Base-by-base conservation (phyloP, 768 basidiomycete species). In the Hygrophoropsis aurantiaca region DNA sequence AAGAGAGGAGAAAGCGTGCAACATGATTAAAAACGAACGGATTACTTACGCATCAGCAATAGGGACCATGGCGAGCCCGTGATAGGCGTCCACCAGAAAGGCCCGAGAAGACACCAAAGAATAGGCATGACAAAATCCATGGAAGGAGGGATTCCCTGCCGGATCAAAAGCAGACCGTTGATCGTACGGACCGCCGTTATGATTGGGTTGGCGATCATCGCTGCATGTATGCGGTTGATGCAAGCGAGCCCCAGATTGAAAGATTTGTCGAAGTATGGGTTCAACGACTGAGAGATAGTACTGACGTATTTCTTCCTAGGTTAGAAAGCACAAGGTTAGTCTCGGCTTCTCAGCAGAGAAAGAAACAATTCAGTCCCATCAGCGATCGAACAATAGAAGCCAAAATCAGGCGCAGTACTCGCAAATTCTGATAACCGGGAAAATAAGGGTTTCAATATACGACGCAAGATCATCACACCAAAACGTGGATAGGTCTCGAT, bases 51-150 rank as follows among this genome's bases (percentile, higher is more conserved):
- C 77, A 68, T 94, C 92, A 25, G 89, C 89, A 52, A 92, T 78
- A 4, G 92, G 90, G 16, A 91, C 87, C 78, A 95, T 86, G 1
- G 86, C 78, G 15, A 94, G 69, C 5, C 82, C 81, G 60, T 91
- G 90, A 59, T 81, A 93, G 6, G 79, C 75, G 64, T 94, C 92
- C 50, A 92, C 80, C 49, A 89, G 71, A 66, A 94, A 94, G 3
- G 90, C 85, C 32, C 92, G 76, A 4, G 90, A 87, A 3, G 84
- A 87, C 42, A 94, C 87, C 26, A 93, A 75, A 2, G 77, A 68
- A 56, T 78, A 81, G 4, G 66, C 65, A 23, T 55, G 64, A 26
- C 61, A 66, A 32, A 64, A 66, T 23, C 64, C 66, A 21, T 54
- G 27, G 25, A 66, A 55, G 16, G 66, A 66, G 40, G 51, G 47